Evolutionary conservation across 2,329 filamentous ascomycete species (phyloP).

Genomic region (Waltergamsia citrina): DNA sequence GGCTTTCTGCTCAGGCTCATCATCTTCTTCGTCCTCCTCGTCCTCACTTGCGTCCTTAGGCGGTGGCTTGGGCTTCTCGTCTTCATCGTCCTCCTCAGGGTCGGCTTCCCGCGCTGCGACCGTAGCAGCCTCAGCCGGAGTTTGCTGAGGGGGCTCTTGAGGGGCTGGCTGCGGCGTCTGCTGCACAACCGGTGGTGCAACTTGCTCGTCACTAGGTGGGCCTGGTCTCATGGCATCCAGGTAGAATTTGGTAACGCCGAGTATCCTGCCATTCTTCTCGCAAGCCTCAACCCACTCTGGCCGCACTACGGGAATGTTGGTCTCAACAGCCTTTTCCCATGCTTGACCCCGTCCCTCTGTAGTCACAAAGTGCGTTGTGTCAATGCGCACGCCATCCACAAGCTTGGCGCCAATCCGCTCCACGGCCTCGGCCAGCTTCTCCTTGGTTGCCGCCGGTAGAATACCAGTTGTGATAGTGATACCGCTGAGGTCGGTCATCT

Average conservation of each 20-base stretch:
- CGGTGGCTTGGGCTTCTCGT: too few relatives aligned
- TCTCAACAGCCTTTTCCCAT: slow-evolving; percentile 96
- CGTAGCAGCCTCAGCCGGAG: slow-evolving; percentile 7
- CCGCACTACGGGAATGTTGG: slow-evolving; percentile 93
- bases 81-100: slow-evolving; percentile 19
- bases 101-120: slow-evolving; percentile 9
- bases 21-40: slow-evolving; percentile 14
- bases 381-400: slow-evolving; percentile 82
- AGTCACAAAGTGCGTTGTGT: slow-evolving; percentile 97
- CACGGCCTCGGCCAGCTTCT: slow-evolving; percentile 65
- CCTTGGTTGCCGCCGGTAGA: slow-evolving; percentile 62
- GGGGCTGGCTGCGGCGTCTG: slow-evolving; percentile 18
- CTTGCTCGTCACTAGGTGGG: slow-evolving; percentile 24
- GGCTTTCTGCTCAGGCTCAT: slow-evolving; percentile 11
- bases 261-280: slow-evolving; percentile 82
- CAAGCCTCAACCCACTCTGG: slow-evolving; percentile 98
- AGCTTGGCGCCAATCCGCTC: slow-evolving; percentile 89
- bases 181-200: slow-evolving; percentile 9
- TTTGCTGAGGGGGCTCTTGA: slow-evolving; percentile 21
- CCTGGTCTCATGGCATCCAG: slow-evolving; percentile 62
- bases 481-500: slow-evolving; percentile 95
- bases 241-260: slow-evolving; percentile 93
- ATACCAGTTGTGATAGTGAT: slow-evolving; percentile 91
- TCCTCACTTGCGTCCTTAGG: slow-evolving; percentile 11
- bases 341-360: slow-evolving; percentile 81